These are phyloP conservation scores for Suillus bovinus DNA, from an alignment of 768 basidiomycete species.

Conservation along the genomic window DNA sequence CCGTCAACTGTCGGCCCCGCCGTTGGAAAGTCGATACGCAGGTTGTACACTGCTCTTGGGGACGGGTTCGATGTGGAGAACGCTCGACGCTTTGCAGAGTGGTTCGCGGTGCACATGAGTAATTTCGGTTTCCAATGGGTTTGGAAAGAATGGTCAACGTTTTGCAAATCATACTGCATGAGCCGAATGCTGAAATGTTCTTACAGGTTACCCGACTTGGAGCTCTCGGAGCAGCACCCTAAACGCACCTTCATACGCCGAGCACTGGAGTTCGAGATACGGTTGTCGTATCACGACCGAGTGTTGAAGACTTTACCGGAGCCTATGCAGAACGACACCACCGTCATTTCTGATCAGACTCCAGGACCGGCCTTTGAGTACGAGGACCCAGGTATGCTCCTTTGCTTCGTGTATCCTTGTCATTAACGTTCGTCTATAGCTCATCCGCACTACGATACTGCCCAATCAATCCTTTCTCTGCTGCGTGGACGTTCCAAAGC, in stretches of 20 bases:
- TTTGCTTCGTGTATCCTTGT: neutral
- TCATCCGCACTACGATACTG: slow-evolving; percentile 77
- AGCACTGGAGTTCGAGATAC: slow-evolving; percentile 85
- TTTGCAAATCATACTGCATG: neutral
- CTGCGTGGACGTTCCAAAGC: slow-evolving; percentile 81
- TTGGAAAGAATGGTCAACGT: slow-evolving; percentile 94
- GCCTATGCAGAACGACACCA: slow-evolving; percentile 67
- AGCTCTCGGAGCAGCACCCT: slow-evolving; percentile 74
- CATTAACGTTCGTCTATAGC: slow-evolving; percentile 40
- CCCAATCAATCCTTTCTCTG: slow-evolving; percentile 73
- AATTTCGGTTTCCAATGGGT: slow-evolving; percentile 99
- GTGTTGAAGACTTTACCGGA: slow-evolving; percentile 87
- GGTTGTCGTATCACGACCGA: slow-evolving; percentile 91
- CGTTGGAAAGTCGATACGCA: slow-evolving; percentile 93
- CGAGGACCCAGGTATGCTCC: slow-evolving; percentile 67
- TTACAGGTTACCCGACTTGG: slow-evolving; percentile 82
- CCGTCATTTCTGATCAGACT: slow-evolving; percentile 65
- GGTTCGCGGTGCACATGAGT: slow-evolving; percentile 96
- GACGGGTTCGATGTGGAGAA: slow-evolving; percentile 88
- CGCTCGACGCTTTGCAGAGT: slow-evolving; percentile 81
- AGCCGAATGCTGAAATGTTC: slow-evolving; percentile 2
- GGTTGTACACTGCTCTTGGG: slow-evolving; percentile 74
- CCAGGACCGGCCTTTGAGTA: slow-evolving; percentile 84
- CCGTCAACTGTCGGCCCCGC: slow-evolving; percentile 93
- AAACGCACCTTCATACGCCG: slow-evolving; percentile 86